phyloP scores from a whole-genome alignment of 2,329 filamentous ascomycete genomes.

The Sporothrix brasiliensis region DNA sequence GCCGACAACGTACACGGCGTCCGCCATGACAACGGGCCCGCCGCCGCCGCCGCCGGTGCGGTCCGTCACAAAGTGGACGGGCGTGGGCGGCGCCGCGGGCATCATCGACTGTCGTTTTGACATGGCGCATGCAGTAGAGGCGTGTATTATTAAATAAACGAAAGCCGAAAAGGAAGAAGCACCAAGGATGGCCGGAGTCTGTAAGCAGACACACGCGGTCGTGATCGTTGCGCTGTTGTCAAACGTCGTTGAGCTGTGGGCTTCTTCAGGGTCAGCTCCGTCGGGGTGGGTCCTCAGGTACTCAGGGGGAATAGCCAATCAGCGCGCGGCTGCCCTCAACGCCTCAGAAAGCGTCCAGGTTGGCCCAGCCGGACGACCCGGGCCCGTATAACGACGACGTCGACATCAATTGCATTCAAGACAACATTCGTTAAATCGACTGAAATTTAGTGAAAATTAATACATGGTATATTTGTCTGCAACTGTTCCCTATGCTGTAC shows the following conservation, averaged over 20 bases:
- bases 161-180: not conserved
- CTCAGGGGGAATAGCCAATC: slow-evolving; percentile 19
- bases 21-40: slow-evolving; percentile 60
- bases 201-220: not conserved
- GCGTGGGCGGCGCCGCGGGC: slow-evolving; percentile 56
- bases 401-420: slow-evolving; percentile 9
- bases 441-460: not conserved
- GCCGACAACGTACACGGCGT: slow-evolving; percentile 67
- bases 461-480: not conserved
- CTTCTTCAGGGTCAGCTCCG: slow-evolving; percentile 15
- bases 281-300: slow-evolving; percentile 4
- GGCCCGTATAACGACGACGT: slow-evolving; percentile 1
- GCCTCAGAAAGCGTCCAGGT: not conserved
- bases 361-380: not conserved
- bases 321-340: not conserved
- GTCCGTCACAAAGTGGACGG: slow-evolving; percentile 55
- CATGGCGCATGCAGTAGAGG: slow-evolving; percentile 33
- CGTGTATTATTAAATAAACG: not conserved
- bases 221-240: not conserved
- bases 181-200: not conserved
- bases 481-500: too few relatives aligned
- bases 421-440: not conserved
- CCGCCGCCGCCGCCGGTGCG: slow-evolving; percentile 15
- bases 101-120: slow-evolving; percentile 61
- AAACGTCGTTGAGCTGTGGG: not conserved